Evolutionary conservation across 2,329 filamentous ascomycete species (phyloP), one percentile per base, ranked within the genome.

Genomic region (Pseudocercospora macadamiae): DNA sequence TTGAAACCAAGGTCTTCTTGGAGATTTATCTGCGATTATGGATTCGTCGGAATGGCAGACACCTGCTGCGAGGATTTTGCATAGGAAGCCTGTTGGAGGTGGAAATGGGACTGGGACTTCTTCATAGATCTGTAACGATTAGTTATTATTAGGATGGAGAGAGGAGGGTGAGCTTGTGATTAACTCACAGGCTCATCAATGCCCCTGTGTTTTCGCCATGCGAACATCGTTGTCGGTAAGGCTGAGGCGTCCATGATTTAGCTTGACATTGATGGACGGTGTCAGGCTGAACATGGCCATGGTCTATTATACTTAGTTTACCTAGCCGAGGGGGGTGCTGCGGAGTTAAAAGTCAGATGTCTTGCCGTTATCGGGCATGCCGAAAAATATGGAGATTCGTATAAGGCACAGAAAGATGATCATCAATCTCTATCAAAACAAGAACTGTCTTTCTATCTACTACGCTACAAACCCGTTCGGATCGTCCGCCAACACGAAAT

Each of bases 161-260:
- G 69, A 67, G 59, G 37, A 21, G 18, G 14, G 3, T 10, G 18
- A 10, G 18, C 37, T 21, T 32, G 28, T 6, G 28, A 6, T 32
- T 32, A 67, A n/a, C n/a, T 69, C 14, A 70, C 65, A 14, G 71
- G 70, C 14, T 66, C 61, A 1, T 65, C 66, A 26, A 66, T 70
- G 42, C 72, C 74, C 54, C 61, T 67, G 48, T 75, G 70, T 57
- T 74, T 74, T 36, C 71, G 67, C 74, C 74, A 76, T 0, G 72
- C 74, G 47, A 65, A 62, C 74, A 76, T 76, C 2, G 70, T 71
- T 49, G 57, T 45, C 6, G 68, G 67, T 8, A 70, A 26, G 26
- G 44, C 21, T 26, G 44, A 48, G 23, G 23, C 23, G 19, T 25
- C 26, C n/a, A 6, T 48, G 44, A 30, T 3, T 16, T 16, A 23